Percentiles rank a stretch among this genome's conserved stretches.
Evolutionary conservation across 116 monocot species (phyloP).

Genomic region (Cymodocea nodosa): DNA sequence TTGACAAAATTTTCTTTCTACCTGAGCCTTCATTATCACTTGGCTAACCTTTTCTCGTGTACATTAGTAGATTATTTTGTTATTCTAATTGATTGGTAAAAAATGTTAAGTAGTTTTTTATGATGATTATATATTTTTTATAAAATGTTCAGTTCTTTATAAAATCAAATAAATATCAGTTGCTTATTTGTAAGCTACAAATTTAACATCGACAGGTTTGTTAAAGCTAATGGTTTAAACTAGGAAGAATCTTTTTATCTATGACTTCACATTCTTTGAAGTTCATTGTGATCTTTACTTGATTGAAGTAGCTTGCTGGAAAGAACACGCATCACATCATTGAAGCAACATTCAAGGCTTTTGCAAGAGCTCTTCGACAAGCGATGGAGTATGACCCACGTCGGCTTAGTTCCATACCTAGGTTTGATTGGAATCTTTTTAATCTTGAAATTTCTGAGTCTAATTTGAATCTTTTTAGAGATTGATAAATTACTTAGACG

Average conservation of each 20-base stretch:
- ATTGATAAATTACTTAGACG: neutral
- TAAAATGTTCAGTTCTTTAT: too few species aligned
- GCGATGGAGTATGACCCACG: constrained; percentile 78
- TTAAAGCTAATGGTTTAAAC: too few species aligned
- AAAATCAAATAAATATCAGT: too few species aligned
- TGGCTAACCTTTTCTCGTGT: too few species aligned
- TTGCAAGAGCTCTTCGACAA: constrained; percentile 95
- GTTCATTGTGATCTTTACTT: neutral
- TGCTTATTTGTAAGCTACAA: too few species aligned
- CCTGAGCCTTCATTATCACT: too few species aligned
- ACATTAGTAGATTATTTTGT: too few species aligned
- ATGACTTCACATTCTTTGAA: neutral
- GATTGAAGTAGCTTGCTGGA: constrained; percentile 53
- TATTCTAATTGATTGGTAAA: too few species aligned
- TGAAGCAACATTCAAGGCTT: constrained; percentile 96
- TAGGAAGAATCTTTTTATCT: neutral
- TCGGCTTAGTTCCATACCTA: constrained; percentile 61
- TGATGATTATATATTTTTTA: too few species aligned
- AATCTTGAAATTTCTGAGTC: neutral
- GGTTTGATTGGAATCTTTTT: constrained; percentile 29
- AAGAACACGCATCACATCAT: constrained; percentile 91
- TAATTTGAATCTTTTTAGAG: neutral
- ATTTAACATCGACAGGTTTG: too few species aligned
- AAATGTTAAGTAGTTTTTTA: too few species aligned
- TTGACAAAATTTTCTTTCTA: too few species aligned